Conservation (phyloP, 1,284 basidiomycete species). For the Golubevia pallescens region DNA sequence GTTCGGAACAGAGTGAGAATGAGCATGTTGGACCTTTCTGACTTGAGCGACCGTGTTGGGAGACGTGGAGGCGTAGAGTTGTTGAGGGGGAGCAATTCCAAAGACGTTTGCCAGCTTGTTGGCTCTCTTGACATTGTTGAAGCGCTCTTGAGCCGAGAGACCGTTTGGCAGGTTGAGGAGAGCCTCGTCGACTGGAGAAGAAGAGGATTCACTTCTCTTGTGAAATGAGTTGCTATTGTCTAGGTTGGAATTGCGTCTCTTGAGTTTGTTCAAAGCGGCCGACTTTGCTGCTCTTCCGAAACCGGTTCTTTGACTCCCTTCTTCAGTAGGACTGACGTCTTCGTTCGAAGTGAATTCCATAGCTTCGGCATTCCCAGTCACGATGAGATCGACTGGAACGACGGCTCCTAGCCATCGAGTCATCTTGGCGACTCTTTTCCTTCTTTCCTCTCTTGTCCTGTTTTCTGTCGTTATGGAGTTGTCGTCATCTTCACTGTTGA, state of each 20-base stretch:
- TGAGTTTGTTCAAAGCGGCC: no score
- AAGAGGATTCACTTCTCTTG: no score
- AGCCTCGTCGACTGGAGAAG: no score
- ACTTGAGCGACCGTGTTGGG: no score
- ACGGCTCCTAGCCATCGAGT: constrained; percentile 42
- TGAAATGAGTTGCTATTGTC: no score
- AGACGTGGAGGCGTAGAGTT: background rate
- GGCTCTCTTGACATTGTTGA: constrained; percentile 7
- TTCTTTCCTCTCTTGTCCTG: constrained; percentile 25
- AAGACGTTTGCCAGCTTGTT: constrained; percentile 12
- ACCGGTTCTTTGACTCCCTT: no score
- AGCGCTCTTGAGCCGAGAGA: constrained; percentile 5
- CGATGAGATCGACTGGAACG: constrained; percentile 1
- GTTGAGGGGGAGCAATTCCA: constrained; percentile 7
- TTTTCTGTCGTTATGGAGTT: no score
- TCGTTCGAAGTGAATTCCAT: no score
- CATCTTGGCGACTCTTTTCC: constrained; percentile 39
- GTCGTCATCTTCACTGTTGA: background rate
- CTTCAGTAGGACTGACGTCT: no score
- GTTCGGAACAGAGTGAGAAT: background rate
- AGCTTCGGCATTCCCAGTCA: background rate
- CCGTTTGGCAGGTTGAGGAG: background rate
- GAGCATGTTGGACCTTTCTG: background rate
- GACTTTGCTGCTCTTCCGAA: no score
- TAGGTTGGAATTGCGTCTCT: no score